phyloP scores from a whole-genome alignment of 1,284 basidiomycete species.

The Ganoderma leucocontextum region DNA sequence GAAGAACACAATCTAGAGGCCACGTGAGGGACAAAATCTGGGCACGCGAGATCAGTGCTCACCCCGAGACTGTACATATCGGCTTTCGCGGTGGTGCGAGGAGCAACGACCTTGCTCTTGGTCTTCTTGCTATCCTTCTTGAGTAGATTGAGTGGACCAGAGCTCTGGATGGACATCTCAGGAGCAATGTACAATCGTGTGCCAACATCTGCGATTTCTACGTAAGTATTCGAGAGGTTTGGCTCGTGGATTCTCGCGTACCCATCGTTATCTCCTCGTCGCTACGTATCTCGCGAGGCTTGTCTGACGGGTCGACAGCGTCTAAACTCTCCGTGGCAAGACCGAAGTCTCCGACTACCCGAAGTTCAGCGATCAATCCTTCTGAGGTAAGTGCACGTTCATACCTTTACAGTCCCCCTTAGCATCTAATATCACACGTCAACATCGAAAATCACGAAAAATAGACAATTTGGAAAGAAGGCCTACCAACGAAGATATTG shows the following conservation, averaged over 20 bases:
- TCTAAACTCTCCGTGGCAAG: constrained; percentile 87
- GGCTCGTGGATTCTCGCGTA: constrained; percentile 36
- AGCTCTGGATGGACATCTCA: constrained; percentile 56
- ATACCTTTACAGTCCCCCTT: constrained; percentile 90
- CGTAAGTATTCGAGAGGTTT: not conserved
- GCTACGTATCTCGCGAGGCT: constrained; percentile 46
- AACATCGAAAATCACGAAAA: not conserved
- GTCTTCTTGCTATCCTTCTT: constrained; percentile 48
- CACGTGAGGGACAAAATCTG: not conserved
- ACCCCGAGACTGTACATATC: constrained; percentile 96
- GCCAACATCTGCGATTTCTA: constrained; percentile 74
- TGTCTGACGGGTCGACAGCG: constrained; percentile 73
- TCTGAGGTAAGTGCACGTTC: not conserved
- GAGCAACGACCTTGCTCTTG: constrained; percentile 52
- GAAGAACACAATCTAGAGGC: constrained; percentile 88
- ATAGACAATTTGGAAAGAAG: constrained; percentile 1
- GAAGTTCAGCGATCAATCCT: not conserved
- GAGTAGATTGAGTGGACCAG: constrained; percentile 48
- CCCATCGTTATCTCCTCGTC: constrained; percentile 80
- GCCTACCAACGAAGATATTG: constrained; percentile 89
- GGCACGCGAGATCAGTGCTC: constrained; percentile 10
- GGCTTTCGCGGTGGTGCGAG: constrained; percentile 83
- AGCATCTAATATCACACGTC: constrained; percentile 60
- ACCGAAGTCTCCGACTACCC: constrained; percentile 89
- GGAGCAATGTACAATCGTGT: constrained; percentile 95